Conservation (phyloP, 2,329 filamentous ascomycete species). For the Scytalidium lignicola region DNA sequence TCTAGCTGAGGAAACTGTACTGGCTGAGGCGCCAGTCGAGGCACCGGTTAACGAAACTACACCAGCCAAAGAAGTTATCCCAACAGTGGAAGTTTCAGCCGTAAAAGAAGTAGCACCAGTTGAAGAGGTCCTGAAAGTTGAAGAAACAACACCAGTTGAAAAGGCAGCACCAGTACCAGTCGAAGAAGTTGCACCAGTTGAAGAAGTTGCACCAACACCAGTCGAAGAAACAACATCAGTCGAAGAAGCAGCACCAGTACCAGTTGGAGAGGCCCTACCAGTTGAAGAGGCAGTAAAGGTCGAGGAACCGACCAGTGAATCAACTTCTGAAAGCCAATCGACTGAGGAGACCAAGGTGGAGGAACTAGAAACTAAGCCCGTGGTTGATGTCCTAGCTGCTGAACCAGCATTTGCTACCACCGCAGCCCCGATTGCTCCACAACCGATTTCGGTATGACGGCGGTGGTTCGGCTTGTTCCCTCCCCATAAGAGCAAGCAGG, state of each 20-base stretch:
- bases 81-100: neutral
- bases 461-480: constrained; percentile 2
- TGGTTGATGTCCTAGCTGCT: no score
- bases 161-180: neutral
- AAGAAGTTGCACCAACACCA: neutral
- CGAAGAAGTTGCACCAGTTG: neutral
- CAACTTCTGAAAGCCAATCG: no score
- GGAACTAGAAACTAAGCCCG: no score
- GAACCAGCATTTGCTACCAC: neutral
- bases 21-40: constrained; percentile 1
- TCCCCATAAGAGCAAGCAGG: no score
- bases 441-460: constrained; percentile 12
- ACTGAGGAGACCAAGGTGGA: no score
- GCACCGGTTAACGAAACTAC: neutral
- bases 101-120: no score
- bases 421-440: neutral
- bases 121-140: no score
- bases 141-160: no score
- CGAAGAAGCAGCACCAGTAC: neutral
- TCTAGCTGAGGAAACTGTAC: neutral
- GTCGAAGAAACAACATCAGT: neutral
- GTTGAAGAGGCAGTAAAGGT: constrained; percentile 1
- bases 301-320: constrained; percentile 11
- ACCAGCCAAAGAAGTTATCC: neutral
- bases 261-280: neutral